Evolutionary conservation across 306 rosid genomes (phyloP).

Genomic region (Hippophae tibetana): DNA sequence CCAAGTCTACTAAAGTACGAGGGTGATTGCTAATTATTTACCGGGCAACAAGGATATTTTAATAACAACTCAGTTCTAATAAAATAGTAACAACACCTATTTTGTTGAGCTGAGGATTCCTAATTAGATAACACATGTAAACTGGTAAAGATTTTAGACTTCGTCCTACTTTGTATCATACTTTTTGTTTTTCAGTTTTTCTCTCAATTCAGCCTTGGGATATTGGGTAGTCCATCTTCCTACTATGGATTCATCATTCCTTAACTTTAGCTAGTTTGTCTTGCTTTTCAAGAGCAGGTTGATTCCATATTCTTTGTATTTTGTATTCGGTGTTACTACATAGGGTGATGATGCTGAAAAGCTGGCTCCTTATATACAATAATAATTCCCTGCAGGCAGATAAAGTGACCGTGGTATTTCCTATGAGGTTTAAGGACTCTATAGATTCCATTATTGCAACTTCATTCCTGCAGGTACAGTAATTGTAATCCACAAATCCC

Average conservation of each 20-base stretch:
- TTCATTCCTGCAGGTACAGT: slow-evolving; percentile 85
- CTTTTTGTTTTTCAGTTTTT: too few relatives aligned
- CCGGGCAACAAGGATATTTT: too few relatives aligned
- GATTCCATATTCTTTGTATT: not conserved
- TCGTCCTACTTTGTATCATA: too few relatives aligned
- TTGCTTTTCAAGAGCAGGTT: not conserved
- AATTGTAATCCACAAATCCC: not conserved
- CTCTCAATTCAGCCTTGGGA: too few relatives aligned
- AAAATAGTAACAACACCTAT: too few relatives aligned
- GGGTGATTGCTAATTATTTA: too few relatives aligned
- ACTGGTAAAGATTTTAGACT: too few relatives aligned
- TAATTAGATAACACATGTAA: too few relatives aligned
- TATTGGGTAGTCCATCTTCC: too few relatives aligned
- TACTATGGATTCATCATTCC: not conserved
- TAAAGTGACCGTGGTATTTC: slow-evolving; percentile 81
- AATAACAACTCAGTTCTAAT: too few relatives aligned
- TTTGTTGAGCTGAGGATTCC: too few relatives aligned
- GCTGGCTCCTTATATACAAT: slow-evolving; percentile 7
- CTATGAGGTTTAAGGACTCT: slow-evolving; percentile 91
- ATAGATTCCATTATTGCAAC: slow-evolving; percentile 83
- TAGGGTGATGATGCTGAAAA: slow-evolving; percentile 1
- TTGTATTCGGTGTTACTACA: not conserved
- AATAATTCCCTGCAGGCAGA: slow-evolving; percentile 56
- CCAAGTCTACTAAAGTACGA: too few relatives aligned
- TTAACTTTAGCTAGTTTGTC: not conserved